Evolutionary conservation across 2,329 filamentous ascomycete genomes (phyloP).

Genomic region (Pestalotiopsis sp.): DNA sequence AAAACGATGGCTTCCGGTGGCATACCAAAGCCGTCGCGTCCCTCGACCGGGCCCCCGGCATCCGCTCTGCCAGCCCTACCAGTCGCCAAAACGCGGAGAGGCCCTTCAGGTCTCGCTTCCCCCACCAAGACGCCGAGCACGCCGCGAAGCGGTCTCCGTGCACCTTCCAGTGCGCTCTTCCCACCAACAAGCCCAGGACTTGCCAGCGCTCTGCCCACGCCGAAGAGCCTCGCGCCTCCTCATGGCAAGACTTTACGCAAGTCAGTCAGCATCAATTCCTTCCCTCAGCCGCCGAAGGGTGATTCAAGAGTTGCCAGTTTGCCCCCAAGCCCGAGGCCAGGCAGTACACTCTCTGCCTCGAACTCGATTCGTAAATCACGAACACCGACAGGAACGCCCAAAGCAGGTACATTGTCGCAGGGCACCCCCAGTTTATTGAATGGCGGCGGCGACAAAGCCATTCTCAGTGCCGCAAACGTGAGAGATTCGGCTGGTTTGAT

Average conservation of each 20-base stretch:
- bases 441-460: slow-evolving; percentile 74
- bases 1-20: slow-evolving; percentile 53
- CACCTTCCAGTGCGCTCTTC: slow-evolving; percentile 56
- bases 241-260: slow-evolving; percentile 76
- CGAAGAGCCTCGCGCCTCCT: slow-evolving; percentile 54
- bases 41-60: slow-evolving; percentile 69
- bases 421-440: slow-evolving; percentile 75
- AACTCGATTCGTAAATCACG: slow-evolving; percentile 48
- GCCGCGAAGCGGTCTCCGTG: slow-evolving; percentile 58
- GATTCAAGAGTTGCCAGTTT: slow-evolving; percentile 59
- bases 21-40: slow-evolving; percentile 66
- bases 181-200: slow-evolving; percentile 52
- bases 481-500: slow-evolving; percentile 74
- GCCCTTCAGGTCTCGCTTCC: slow-evolving; percentile 49
- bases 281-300: slow-evolving; percentile 83
- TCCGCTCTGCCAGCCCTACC: slow-evolving; percentile 74
- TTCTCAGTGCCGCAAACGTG: slow-evolving; percentile 59
- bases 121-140: slow-evolving; percentile 49
- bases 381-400: slow-evolving; percentile 49
- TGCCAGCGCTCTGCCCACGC: slow-evolving; percentile 54
- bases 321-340: slow-evolving; percentile 61
- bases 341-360: slow-evolving; percentile 36
- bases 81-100: slow-evolving; percentile 70
- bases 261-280: slow-evolving; percentile 89
- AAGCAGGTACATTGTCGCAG: slow-evolving; percentile 49